Conservation (phyloP, 2,329 filamentous ascomycete species). For the Venturia oleaginea region DNA sequence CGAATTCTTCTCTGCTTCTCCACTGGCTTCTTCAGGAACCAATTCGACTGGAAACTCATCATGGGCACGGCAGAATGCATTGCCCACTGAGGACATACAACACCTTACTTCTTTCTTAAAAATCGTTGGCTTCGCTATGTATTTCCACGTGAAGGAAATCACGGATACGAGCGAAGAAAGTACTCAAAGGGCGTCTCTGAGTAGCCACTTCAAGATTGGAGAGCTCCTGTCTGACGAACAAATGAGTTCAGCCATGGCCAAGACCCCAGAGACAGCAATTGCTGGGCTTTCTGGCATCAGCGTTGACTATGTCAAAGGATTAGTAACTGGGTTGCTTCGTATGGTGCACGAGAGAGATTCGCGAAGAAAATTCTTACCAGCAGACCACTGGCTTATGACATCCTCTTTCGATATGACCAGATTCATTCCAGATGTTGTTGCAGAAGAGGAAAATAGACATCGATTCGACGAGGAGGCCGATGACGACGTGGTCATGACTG, state of each 20-base stretch:
- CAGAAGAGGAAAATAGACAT: constrained; percentile 72
- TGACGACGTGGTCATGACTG: constrained; percentile 37
- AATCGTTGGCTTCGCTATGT: constrained; percentile 79
- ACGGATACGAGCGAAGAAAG: constrained; percentile 21
- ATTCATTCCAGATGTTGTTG: constrained; percentile 77
- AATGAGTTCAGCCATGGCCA: constrained; percentile 19
- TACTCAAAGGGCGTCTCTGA: constrained; percentile 15
- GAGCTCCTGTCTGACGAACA: neutral
- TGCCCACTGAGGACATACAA: constrained; percentile 63
- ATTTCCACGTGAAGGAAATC: constrained; percentile 69
- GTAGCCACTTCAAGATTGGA: constrained; percentile 20
- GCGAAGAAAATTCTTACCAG: constrained; percentile 69
- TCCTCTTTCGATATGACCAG: constrained; percentile 76
- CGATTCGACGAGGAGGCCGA: constrained; percentile 56
- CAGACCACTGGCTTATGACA: constrained; percentile 92
- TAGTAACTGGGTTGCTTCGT: constrained; percentile 69
- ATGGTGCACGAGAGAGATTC: constrained; percentile 94
- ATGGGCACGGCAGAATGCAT: constrained; percentile 53
- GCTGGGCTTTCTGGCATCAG: constrained; percentile 62
- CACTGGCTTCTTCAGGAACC: neutral
- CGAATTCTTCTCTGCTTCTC: constrained; percentile 64
- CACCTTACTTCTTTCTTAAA: constrained; percentile 76
- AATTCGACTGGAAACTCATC: constrained; percentile 32
- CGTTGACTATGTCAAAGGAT: constrained; percentile 66
- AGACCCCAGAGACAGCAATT: constrained; percentile 35